Evolutionary conservation across 2,329 filamentous ascomycete genomes (phyloP).

Genomic region (Pseudogymnoascus sp.): DNA sequence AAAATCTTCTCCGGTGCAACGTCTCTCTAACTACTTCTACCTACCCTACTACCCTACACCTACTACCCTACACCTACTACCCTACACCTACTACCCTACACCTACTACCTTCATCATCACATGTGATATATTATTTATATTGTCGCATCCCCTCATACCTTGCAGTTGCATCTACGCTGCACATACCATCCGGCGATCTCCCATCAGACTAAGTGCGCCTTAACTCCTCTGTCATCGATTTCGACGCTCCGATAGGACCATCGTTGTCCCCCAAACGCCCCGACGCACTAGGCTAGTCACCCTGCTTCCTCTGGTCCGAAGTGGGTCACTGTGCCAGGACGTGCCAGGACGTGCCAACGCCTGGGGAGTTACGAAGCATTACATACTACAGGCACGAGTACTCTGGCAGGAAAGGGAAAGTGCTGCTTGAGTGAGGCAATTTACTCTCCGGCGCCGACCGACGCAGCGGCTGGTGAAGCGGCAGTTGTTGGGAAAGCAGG

Average conservation of each 20-base stretch:
- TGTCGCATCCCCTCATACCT: background rate
- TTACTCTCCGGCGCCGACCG: background rate
- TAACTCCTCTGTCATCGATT: background rate
- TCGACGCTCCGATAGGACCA: conserved; percentile 6
- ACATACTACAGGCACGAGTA: background rate
- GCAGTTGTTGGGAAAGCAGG: background rate
- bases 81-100: too few species aligned
- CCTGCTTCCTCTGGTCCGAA: conserved; percentile 9
- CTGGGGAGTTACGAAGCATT: background rate
- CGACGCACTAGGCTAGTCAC: conserved; percentile 3
- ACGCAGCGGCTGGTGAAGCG: background rate
- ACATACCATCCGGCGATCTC: conserved; percentile 6
- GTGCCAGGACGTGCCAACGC: conserved; percentile 1
- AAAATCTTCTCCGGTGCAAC: conserved; percentile 3
- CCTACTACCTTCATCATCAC: background rate
- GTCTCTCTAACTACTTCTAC: background rate
- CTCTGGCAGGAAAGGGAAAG: background rate
- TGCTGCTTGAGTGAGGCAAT: conserved; percentile 1
- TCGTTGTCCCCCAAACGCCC: background rate
- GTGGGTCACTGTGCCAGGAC: background rate
- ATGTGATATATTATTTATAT: conserved; percentile 5
- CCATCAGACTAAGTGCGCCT: background rate
- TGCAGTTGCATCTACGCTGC: background rate
- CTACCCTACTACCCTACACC: background rate
- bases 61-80: too few species aligned